These are phyloP conservation scores for Irpex sp. DNA, from an alignment of 1,284 basidiomycete genomes.

Conservation along the genomic window DNA sequence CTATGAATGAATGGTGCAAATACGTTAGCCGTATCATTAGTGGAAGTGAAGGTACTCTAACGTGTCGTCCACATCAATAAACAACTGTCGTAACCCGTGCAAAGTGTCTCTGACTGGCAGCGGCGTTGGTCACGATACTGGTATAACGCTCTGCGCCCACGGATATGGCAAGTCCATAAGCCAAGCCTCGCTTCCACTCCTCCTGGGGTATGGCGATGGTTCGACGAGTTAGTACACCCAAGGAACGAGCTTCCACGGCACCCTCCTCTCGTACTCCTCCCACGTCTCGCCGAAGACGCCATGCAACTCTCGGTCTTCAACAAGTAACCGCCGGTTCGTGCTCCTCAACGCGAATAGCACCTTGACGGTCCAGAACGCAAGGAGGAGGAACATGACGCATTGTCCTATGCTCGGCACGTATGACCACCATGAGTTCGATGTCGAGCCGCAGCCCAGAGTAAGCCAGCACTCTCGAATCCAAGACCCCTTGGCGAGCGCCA, in stretches of 20 bases:
- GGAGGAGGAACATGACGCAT: slow-evolving; percentile 19
- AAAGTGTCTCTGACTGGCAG: too few relatives aligned
- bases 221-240: slow-evolving; percentile 29
- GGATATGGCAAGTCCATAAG: too few relatives aligned
- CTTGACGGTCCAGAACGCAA: slow-evolving; percentile 25
- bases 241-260: slow-evolving; percentile 53
- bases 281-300: slow-evolving; percentile 48
- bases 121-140: too few relatives aligned
- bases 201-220: too few relatives aligned
- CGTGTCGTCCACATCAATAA: too few relatives aligned
- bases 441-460: slow-evolving; percentile 30
- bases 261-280: slow-evolving; percentile 48
- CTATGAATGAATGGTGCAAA: too few relatives aligned
- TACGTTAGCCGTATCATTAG: too few relatives aligned
- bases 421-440: slow-evolving; percentile 20
- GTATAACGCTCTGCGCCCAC: too few relatives aligned
- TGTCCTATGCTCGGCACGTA: slow-evolving; percentile 10
- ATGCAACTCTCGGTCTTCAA: slow-evolving; percentile 52
- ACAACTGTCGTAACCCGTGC: too few relatives aligned
- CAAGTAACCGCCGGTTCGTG: slow-evolving; percentile 21
- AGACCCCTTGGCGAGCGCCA: slow-evolving; percentile 21
- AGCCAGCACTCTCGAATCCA: slow-evolving; percentile 25
- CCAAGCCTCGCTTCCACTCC: too few relatives aligned
- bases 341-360: slow-evolving; percentile 23
- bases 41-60: too few relatives aligned